phyloP scores from a whole-genome alignment of 75 land plant species.

The Selaginella moellendorffii region DNA sequence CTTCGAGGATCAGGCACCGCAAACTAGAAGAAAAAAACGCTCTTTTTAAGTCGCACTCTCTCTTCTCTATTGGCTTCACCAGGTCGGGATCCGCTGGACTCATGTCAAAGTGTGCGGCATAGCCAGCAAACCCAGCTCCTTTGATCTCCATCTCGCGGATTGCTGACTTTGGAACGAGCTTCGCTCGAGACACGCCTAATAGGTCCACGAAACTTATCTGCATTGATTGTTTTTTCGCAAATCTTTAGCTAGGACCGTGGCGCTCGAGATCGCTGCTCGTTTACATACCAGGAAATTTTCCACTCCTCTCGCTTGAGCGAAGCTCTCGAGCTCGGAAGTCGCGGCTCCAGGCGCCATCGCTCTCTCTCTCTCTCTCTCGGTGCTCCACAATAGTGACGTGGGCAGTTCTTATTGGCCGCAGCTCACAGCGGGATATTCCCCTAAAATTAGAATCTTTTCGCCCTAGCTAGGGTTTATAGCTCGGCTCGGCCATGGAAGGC shows the following conservation, averaged over 20 bases:
- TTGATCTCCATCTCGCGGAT: conserved; percentile 12
- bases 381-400: no score
- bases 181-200: conserved; percentile 21
- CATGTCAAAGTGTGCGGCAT: conserved; percentile 23
- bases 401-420: no score
- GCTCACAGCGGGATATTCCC: no score
- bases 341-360: no score
- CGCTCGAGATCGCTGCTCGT: neutral
- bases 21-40: conserved; percentile 6
- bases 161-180: conserved; percentile 23
- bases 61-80: conserved; percentile 9
- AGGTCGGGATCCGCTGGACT: conserved; percentile 24
- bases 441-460: no score
- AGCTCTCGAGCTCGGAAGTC: neutral
- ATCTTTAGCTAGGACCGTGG: neutral
- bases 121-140: conserved; percentile 27
- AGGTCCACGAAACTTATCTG: conserved; percentile 23
- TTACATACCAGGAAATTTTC: conserved; percentile 4
- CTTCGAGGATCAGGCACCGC: conserved; percentile 21
- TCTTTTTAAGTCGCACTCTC: neutral
- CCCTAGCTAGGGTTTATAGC: no score
- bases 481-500: no score
- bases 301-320: neutral
- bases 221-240: neutral
- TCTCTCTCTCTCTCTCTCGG: no score